Conservation (phyloP, 2,329 filamentous ascomycete genomes). For the Colletotrichum chlorophyti region DNA sequence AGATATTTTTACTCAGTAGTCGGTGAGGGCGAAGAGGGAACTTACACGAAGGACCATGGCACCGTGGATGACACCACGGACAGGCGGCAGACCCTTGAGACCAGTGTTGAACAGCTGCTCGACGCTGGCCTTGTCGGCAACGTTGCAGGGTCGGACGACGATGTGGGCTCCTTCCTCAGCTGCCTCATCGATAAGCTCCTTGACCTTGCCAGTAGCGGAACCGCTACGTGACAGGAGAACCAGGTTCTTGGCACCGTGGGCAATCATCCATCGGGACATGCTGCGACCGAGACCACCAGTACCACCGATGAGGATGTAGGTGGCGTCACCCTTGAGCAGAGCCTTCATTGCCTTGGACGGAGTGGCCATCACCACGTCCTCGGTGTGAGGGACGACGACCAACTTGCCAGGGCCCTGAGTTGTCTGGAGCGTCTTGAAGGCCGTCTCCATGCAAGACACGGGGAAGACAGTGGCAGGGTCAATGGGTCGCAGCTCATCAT, state of each 20-base stretch:
- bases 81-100: constrained; percentile 41
- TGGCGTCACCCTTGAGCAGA: constrained; percentile 47
- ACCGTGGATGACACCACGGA: constrained; percentile 51
- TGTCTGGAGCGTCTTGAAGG: constrained; percentile 44
- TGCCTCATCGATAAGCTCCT: constrained; percentile 46
- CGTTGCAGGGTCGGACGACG: constrained; percentile 55
- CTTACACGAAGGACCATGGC: constrained; percentile 49
- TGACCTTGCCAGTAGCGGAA: constrained; percentile 43
- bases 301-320: constrained; percentile 60
- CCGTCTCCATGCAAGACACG: constrained; percentile 46
- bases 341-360: constrained; percentile 42
- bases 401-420: constrained; percentile 48
- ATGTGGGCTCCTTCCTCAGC: constrained; percentile 47
- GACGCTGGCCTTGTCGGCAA: constrained; percentile 43
- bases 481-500: constrained; percentile 43
- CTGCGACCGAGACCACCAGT: constrained; percentile 58
- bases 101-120: constrained; percentile 26
- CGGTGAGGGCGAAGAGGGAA: neutral
- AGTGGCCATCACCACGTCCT: constrained; percentile 50
- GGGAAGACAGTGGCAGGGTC: constrained; percentile 42
- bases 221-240: constrained; percentile 57
- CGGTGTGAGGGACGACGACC: constrained; percentile 48
- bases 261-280: constrained; percentile 56
- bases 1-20: neutral
- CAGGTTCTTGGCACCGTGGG: constrained; percentile 53